These are phyloP conservation scores for Trichocomaceae sp. DNA, from an alignment of 2,329 filamentous ascomycete species.

Conservation along the genomic window DNA sequence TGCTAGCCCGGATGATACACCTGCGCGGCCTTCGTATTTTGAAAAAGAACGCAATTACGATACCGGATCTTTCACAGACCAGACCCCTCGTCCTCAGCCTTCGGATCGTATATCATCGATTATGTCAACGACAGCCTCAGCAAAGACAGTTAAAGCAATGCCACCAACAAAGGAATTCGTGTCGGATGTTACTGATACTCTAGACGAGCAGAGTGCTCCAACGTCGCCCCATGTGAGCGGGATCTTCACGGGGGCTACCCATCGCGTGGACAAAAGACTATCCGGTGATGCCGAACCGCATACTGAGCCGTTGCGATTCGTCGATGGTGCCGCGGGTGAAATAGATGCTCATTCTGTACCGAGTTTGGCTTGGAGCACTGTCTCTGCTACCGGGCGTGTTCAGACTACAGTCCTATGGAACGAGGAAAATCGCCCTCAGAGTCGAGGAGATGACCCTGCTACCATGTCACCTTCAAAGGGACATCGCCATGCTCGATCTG, in stretches of 20 bases:
- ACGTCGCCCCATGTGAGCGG: conserved; percentile 31
- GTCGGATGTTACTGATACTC: neutral
- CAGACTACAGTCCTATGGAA: conserved; percentile 29
- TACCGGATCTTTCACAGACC: neutral
- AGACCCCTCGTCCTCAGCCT: conserved; percentile 29
- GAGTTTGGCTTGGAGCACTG: conserved; percentile 39
- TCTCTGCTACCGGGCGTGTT: conserved; percentile 40
- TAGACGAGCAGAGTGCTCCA: conserved; percentile 20
- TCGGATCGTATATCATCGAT: conserved; percentile 37
- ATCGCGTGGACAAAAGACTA: conserved; percentile 29
- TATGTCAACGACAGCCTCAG: conserved; percentile 42
- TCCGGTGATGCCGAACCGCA: conserved; percentile 32
- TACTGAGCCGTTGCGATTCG: conserved; percentile 27
- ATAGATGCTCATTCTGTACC: conserved; percentile 35
- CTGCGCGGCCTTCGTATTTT: conserved; percentile 34
- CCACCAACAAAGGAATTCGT: conserved; percentile 14
- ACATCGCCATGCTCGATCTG: conserved; percentile 33
- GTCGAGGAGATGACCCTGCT: conserved; percentile 5
- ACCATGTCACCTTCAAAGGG: conserved; percentile 10
- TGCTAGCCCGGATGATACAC: conserved; percentile 55
- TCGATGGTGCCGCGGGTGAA: conserved; percentile 30
- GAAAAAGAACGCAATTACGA: conserved; percentile 14
- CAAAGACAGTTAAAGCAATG: conserved; percentile 38
- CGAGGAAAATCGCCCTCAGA: conserved; percentile 14
- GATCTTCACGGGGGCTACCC: conserved; percentile 35